Conservation (phyloP, 2,329 filamentous ascomycete species). For the Colletotrichum orchidophilum region DNA sequence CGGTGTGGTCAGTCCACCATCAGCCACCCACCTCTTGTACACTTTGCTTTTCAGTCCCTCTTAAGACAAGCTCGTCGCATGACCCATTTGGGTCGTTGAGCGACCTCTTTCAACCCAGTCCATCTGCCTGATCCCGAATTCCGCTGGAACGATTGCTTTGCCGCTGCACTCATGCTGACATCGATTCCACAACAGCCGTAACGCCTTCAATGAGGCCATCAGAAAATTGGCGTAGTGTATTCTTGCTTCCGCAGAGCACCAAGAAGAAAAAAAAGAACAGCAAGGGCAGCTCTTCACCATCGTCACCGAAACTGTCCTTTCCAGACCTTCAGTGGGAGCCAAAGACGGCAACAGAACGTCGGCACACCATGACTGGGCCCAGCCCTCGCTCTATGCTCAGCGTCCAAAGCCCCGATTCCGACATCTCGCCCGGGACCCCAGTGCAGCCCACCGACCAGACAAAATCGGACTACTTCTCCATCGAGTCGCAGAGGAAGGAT, state of each 20-base stretch:
- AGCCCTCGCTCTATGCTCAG: conserved; percentile 38
- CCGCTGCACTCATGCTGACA: conserved; percentile 23
- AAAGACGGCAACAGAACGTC: neutral
- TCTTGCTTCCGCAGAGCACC: conserved; percentile 26
- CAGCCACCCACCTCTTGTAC: neutral
- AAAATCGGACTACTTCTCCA: conserved; percentile 41
- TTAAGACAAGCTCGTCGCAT: neutral
- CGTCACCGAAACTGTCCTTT: conserved; percentile 2
- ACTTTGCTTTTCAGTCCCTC: neutral
- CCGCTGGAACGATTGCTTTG: neutral
- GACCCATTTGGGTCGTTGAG: neutral
- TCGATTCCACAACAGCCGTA: conserved; percentile 1
- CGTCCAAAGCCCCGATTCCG: conserved; percentile 49
- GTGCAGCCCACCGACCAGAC: conserved; percentile 36
- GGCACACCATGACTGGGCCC: conserved; percentile 28
- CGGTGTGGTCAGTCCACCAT: conserved; percentile 25
- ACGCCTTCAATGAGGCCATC: conserved; percentile 23
- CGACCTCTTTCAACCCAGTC: neutral
- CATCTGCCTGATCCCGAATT: neutral
- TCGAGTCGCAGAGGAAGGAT: conserved; percentile 12
- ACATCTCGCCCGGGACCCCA: conserved; percentile 53
- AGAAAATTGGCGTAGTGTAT: conserved; percentile 31
- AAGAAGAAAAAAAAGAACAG: conserved; percentile 29
- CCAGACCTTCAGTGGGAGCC: conserved; percentile 12
- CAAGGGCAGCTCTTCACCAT: conserved; percentile 13